phyloP scores from a whole-genome alignment of 2,329 filamentous ascomycete species.

The Cladosporium colombiae region DNA sequence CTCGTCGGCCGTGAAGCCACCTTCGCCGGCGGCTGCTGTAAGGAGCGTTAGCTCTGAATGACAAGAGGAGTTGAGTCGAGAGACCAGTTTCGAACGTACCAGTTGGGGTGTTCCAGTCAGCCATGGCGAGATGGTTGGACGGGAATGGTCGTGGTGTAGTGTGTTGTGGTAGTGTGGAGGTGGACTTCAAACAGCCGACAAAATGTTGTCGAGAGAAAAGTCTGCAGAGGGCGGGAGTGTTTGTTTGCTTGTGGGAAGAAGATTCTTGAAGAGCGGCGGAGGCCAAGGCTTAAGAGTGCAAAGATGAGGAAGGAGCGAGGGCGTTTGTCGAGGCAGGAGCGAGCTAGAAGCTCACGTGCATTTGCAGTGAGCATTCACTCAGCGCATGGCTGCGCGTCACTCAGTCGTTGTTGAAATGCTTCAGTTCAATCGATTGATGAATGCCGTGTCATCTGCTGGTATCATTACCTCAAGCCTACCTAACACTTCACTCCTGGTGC shows the following conservation, averaged over 20 bases:
- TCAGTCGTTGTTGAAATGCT: background rate
- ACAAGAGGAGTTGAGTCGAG: background rate
- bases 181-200: background rate
- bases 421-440: background rate
- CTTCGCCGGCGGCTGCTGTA: conserved; percentile 21
- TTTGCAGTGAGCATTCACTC: background rate
- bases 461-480: background rate
- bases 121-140: too few relatives aligned
- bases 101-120: conserved; percentile 30
- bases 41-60: background rate
- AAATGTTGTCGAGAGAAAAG: background rate
- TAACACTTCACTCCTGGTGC: background rate
- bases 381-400: background rate
- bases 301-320: conserved; percentile 16
- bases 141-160: too few relatives aligned
- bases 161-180: background rate
- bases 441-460: background rate
- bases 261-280: background rate
- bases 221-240: background rate
- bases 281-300: conserved; percentile 2
- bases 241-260: conserved; percentile 1
- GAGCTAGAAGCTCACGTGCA: background rate
- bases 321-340: background rate
- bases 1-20: conserved; percentile 28
- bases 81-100: conserved; percentile 20